Evolutionary conservation across 1,139 yeast genomes (phyloP).

Genomic region (Geotrichum bryndzae): DNA sequence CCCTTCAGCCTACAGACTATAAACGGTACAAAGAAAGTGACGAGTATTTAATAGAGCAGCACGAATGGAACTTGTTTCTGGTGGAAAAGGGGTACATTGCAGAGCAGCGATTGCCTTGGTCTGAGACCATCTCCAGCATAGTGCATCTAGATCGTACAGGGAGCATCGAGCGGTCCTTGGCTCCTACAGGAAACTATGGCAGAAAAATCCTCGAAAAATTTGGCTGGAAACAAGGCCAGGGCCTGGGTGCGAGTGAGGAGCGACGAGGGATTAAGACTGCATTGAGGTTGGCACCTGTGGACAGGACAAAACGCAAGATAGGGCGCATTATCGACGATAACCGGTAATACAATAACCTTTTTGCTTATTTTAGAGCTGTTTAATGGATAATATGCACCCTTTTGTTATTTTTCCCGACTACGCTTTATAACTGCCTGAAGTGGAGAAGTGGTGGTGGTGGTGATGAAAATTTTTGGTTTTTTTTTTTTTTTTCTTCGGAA

Average conservation of each 20-base stretch:
- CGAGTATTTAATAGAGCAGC: neutral
- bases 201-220: constrained; percentile 22
- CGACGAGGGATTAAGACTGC: constrained; percentile 23
- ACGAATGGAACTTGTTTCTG: neutral
- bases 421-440: too few species aligned
- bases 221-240: constrained; percentile 25
- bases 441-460: neutral
- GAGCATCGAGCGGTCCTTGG: neutral
- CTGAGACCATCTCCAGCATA: neutral
- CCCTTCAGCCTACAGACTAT: neutral
- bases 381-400: neutral
- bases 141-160: neutral
- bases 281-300: constrained; percentile 19
- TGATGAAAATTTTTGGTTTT: too few species aligned
- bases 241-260: constrained; percentile 18
- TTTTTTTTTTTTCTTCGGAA: neutral
- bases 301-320: constrained; percentile 19
- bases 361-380: too few species aligned
- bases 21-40: neutral
- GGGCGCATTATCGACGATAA: constrained; percentile 22
- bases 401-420: too few species aligned
- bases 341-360: neutral
- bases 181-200: constrained; percentile 9
- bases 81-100: neutral
- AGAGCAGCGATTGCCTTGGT: neutral